These are phyloP conservation scores for Lactarius tabidus DNA, from an alignment of 768 basidiomycete species.

Conservation along the genomic window DNA sequence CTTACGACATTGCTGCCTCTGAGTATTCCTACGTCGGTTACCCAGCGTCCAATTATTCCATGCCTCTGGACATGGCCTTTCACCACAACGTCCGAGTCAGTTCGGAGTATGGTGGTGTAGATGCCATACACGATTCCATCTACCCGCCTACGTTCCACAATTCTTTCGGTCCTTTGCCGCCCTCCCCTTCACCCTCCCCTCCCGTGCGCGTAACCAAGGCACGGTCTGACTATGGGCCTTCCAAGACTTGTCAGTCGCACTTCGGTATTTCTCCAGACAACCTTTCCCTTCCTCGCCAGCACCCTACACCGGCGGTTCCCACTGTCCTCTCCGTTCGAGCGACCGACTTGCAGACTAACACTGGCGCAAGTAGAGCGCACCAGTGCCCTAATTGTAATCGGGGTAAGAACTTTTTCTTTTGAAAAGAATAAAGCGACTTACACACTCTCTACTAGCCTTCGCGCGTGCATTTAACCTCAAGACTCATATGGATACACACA, in stretches of 20 bases:
- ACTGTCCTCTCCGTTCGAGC: slow-evolving; percentile 37
- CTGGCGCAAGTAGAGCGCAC: slow-evolving; percentile 74
- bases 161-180: slow-evolving; percentile 22
- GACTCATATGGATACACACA: slow-evolving; percentile 93
- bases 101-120: slow-evolving; percentile 48
- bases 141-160: slow-evolving; percentile 24
- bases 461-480: slow-evolving; percentile 93
- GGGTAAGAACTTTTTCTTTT: slow-evolving; percentile 40
- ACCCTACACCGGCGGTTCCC: slow-evolving; percentile 43
- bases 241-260: slow-evolving; percentile 29
- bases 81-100: slow-evolving; percentile 52
- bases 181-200: slow-evolving; percentile 18
- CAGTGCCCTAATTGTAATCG: slow-evolving; percentile 71
- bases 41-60: slow-evolving; percentile 42
- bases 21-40: slow-evolving; percentile 50
- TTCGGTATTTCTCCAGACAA: slow-evolving; percentile 29
- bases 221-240: slow-evolving; percentile 22
- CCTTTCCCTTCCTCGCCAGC: slow-evolving; percentile 46
- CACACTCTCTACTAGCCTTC: slow-evolving; percentile 53
- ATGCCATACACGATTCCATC: slow-evolving; percentile 10
- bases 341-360: slow-evolving; percentile 39
- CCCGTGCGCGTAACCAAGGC: slow-evolving; percentile 26
- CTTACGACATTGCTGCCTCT: slow-evolving; percentile 57
- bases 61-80: slow-evolving; percentile 65
- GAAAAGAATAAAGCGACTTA: not conserved